Evolutionary conservation across 305 asterid species (phyloP).

Genomic region (Striga hermonthica): DNA sequence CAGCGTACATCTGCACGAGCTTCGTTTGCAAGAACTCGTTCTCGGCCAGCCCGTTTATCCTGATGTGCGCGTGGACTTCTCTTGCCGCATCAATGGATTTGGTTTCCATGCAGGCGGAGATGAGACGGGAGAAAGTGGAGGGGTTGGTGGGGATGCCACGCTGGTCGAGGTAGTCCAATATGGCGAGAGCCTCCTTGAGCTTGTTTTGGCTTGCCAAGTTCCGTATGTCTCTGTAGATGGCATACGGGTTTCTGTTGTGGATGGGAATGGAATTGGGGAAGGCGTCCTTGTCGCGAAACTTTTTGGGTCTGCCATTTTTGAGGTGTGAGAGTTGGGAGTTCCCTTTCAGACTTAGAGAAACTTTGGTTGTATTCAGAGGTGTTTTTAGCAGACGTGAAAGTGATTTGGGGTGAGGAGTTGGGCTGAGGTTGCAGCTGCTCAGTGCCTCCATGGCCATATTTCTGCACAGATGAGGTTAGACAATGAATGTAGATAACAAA

Average conservation of each 20-base stretch:
- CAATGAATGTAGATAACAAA: too few species aligned
- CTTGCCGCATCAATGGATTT: constrained; percentile 58
- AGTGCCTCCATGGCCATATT: constrained; percentile 35
- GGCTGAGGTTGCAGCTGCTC: constrained; percentile 33
- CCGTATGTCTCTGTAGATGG: constrained; percentile 68
- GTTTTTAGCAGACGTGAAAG: constrained; percentile 28
- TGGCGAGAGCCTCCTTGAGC: constrained; percentile 71
- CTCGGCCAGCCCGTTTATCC: constrained; percentile 58
- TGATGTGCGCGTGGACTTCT: constrained; percentile 56
- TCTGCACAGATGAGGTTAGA: too few species aligned
- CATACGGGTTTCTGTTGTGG: constrained; percentile 67
- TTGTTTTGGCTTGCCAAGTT: constrained; percentile 54
- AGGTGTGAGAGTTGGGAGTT: constrained; percentile 22
- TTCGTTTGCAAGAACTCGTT: constrained; percentile 75
- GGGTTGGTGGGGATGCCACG: constrained; percentile 72
- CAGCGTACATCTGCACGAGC: constrained; percentile 63
- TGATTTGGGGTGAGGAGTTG: constrained; percentile 24
- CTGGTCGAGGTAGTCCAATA: constrained; percentile 69
- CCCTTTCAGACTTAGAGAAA: constrained; percentile 31
- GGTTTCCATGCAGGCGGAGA: constrained; percentile 51
- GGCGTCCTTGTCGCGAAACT: constrained; percentile 40
- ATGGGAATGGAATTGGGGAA: constrained; percentile 55
- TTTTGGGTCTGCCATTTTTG: constrained; percentile 29
- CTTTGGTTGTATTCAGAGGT: not conserved
- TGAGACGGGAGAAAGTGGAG: constrained; percentile 67